Conservation (phyloP, 768 basidiomycete genomes). For the Sporobolomyces pararoseus region DNA sequence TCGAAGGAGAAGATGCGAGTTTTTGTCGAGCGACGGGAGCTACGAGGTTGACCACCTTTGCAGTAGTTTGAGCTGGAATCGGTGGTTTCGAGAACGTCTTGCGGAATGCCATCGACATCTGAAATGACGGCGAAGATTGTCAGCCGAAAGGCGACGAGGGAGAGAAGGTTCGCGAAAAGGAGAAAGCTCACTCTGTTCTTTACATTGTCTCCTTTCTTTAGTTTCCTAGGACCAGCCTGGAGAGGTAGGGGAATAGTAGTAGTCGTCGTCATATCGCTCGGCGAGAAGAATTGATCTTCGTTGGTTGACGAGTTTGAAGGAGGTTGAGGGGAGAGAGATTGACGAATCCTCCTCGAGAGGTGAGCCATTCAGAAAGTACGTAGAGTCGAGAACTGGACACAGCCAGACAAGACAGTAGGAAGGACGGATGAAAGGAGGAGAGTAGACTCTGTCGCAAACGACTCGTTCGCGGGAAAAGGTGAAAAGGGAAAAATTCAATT, state of each 20-base stretch:
- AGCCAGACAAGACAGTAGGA: background rate
- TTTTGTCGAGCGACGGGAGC: background rate
- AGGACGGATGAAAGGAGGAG: background rate
- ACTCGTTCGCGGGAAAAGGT: background rate
- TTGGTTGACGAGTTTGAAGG: background rate
- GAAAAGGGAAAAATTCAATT: no score
- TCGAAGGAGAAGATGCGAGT: background rate
- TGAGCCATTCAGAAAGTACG: background rate
- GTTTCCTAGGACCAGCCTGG: conserved; percentile 25
- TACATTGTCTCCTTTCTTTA: conserved; percentile 30
- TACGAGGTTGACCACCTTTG: no score
- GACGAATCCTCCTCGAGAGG: conserved; percentile 1
- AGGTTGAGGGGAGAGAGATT: conserved; percentile 4
- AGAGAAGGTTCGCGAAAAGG: no score
- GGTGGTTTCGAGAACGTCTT: conserved; percentile 24
- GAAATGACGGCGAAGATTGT: background rate
- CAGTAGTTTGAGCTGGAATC: background rate
- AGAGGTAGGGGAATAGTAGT: conserved; percentile 7
- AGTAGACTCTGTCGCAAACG: background rate
- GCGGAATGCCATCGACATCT: conserved; percentile 31
- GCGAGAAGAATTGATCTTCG: background rate
- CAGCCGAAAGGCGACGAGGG: no score
- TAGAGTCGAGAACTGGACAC: background rate
- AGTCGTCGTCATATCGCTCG: conserved; percentile 9
- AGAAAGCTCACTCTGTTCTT: conserved; percentile 28